Evolutionary conservation across 768 basidiomycete genomes (phyloP).

Genomic region (Auricularia sp.): DNA sequence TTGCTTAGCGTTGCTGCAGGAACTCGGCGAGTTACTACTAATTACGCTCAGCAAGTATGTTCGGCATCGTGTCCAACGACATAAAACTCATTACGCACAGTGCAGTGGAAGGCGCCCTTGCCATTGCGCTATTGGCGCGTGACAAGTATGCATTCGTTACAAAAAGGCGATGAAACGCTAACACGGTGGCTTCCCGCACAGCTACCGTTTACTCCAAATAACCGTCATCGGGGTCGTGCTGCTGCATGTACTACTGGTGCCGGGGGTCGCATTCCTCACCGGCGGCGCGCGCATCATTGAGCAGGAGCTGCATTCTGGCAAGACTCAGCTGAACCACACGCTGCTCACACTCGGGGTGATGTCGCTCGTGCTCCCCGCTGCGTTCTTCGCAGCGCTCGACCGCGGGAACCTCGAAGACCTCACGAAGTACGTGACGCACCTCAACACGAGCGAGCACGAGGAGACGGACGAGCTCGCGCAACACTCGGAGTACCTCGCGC

Average conservation of each 20-base stretch:
- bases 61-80: constrained; percentile 15
- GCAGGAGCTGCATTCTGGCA: constrained; percentile 53
- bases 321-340: constrained; percentile 55
- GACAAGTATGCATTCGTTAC: neutral
- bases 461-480: neutral
- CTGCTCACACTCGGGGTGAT: constrained; percentile 57
- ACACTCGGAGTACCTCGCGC: constrained; percentile 9
- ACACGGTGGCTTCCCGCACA: neutral
- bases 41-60: constrained; percentile 56
- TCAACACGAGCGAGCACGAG: constrained; percentile 2
- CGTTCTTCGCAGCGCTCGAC: constrained; percentile 52
- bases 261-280: constrained; percentile 57
- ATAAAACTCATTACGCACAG: constrained; percentile 23
- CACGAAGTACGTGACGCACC: constrained; percentile 9
- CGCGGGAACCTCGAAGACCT: constrained; percentile 17
- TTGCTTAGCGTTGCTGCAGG: neutral
- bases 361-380: constrained; percentile 52
- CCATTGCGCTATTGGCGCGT: constrained; percentile 48
- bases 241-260: constrained; percentile 63
- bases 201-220: neutral
- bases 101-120: constrained; percentile 61
- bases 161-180: neutral
- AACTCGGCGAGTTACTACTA: constrained; percentile 58
- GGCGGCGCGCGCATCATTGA: constrained; percentile 57
- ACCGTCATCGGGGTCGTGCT: constrained; percentile 48